phyloP scores from a whole-genome alignment of 441 rosid species.

The Erodium trifolium region DNA sequence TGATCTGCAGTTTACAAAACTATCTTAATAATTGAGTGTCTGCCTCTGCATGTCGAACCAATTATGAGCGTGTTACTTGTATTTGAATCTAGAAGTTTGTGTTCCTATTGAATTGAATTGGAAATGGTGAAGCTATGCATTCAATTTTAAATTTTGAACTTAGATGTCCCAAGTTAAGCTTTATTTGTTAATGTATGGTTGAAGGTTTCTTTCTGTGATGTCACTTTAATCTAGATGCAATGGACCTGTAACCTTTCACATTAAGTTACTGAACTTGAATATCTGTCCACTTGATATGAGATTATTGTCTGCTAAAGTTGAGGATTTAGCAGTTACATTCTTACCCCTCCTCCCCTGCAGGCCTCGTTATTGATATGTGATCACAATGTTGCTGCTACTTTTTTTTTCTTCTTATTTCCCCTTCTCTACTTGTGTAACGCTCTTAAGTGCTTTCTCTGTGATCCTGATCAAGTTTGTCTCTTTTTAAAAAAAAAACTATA shows the following conservation, averaged over 20 bases:
- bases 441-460: not conserved
- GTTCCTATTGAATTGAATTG: not conserved
- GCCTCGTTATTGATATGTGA: not conserved
- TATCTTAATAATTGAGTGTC: not conserved
- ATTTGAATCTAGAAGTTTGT: not conserved
- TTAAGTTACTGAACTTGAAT: not conserved
- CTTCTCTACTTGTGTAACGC: not conserved
- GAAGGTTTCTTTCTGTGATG: not conserved
- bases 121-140: not conserved
- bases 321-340: not conserved
- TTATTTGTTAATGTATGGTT: not conserved
- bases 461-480: not conserved
- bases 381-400: not conserved
- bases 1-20: not conserved
- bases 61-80: not conserved
- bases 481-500: not conserved
- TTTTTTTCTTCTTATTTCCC: not conserved
- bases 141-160: not conserved
- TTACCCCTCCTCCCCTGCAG: not conserved
- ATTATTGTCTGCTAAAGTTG: slow-evolving; percentile 2
- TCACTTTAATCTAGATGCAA: not conserved
- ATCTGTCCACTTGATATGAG: not conserved
- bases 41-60: not conserved
- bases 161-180: not conserved
- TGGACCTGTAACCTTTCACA: not conserved